A percentile compares a stretch with the other conserved stretches of the same genome.
Evolutionary conservation across 345 rosid genomes (phyloP).

Genomic region (Xanthoceras sorbifolium): DNA sequence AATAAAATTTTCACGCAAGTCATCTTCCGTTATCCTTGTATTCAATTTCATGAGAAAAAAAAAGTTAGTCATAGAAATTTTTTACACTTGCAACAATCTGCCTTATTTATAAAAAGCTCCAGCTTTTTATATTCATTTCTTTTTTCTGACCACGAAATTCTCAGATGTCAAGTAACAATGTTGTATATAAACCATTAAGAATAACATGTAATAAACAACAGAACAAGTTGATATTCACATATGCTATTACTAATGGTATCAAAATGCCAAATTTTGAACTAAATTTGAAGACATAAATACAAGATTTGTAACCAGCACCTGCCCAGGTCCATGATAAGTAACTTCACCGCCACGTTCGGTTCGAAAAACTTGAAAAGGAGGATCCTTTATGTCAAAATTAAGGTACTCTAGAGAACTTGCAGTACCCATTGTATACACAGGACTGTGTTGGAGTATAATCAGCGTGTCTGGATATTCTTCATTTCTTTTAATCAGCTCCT

Average conservation of each 20-base stretch:
- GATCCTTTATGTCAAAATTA: conserved; percentile 55
- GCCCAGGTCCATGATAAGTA: conserved; percentile 95
- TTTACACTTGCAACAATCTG: not conserved
- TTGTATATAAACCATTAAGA: not conserved
- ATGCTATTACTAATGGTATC: not conserved
- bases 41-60: not conserved
- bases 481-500: conserved; percentile 46
- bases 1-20: not conserved
- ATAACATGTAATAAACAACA: not conserved
- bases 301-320: conserved; percentile 44
- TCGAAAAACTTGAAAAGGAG: conserved; percentile 72
- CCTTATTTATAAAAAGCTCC: not conserved
- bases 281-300: not conserved
- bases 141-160: not conserved
- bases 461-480: conserved; percentile 68
- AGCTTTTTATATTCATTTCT: not conserved
- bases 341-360: conserved; percentile 93
- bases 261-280: not conserved
- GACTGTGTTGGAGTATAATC: conserved; percentile 65
- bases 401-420: conserved; percentile 56
- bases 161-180: not conserved
- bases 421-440: conserved; percentile 82
- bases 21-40: not conserved
- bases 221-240: not conserved
- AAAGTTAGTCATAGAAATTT: not conserved